Evolutionary conservation across 345 rosid genomes (phyloP), one percentile per base, ranked within the genome.

Genomic region (Theobroma cacao): DNA sequence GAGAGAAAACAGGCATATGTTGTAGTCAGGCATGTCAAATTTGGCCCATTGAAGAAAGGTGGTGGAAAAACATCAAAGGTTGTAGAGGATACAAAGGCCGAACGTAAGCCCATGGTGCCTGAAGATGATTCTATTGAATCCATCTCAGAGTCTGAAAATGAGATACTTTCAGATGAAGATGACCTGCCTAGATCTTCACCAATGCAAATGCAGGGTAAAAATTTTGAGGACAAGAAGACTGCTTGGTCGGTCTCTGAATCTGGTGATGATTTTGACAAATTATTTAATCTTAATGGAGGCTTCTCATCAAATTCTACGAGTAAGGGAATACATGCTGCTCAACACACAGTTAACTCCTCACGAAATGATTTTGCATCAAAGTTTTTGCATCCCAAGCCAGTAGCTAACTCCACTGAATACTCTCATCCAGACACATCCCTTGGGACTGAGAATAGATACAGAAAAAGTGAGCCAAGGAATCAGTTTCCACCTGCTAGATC

Each of bases 41-140:
- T 91, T 75, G 97, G 97, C 10, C 88, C 84, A 30, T 36, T 90
- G 8, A 93, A 91, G 89, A 95, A 89, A 86, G 88, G 94, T 70
- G 82, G 85, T 66, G 84, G 74, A 13, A 90, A 83, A 67, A 90
- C 82, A 18, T 31, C 68, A 66, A 90, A 88, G 84, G 84, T 56
- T 38, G 75, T 75, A 20, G 87, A 80, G 63, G 81, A 73, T 45
- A 11, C 41, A 0, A 58, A 36, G 30, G 41, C 43, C 13, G 53
- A 77, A 61, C 33, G 14, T 41, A 74, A 52, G 30, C 24, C 69
- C 24, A 70, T 61, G 24, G 11, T 63, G 1, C 45, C 17, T 34
- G 79, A 52, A 75, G 81, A 77, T 48, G 80, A 75, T 68, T 66
- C 84, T 66, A 74, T 6, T 1, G 81, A 77, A 52, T 62, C 71